Evolutionary conservation across 139 green algal genomes (phyloP), one percentile per base, ranked within the genome.

Genomic region (Chlorella sp.): DNA sequence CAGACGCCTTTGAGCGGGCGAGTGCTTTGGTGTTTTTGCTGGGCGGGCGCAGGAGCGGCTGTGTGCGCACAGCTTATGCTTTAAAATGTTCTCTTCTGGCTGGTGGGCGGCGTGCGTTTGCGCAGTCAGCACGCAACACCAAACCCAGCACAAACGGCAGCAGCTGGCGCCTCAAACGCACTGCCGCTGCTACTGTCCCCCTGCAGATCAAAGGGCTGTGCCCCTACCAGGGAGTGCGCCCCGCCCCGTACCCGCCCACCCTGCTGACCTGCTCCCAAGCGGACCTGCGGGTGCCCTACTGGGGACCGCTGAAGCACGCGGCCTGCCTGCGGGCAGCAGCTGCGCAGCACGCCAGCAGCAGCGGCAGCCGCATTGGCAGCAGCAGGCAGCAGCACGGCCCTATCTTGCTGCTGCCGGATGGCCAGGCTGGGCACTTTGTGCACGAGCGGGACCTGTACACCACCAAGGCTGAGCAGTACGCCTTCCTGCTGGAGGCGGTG

Each of bases 261-360:
- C 60, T 89, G 54, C 70, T 87, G 28, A 84, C 86, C 20, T 86
- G 73, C 54, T 65, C 70, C 40, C 48, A 64, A 16, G 13, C 9
- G 6, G 86, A 90, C 65, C 2, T 75, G 26, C 41, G 81, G 56
- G 87, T 90, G 77, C 87, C 87, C 40, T 84, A 51, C 74, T 86
- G 83, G 76, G 87, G 82, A 5, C 76, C 76, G 22, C 51, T 90
- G 5, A 85, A 81, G 54, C 85, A 85, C 56, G 77, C 64, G 32
- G 76, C 76, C 7, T 70, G 34, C 3, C 32, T 88, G 38, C 82
- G 87, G n/a, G 64, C 30, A 54, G 65, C 74, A 74, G 19, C 24
- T 19, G 36, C 69, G 30, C 11, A 72, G 24, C 30, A 38, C 16
- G 38, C 79, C 44, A 73, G 34, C 36, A 54, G 34, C 26, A 41